phyloP scores from a whole-genome alignment of 805 yeast species.

The Metschnikowia shivogae region DNA sequence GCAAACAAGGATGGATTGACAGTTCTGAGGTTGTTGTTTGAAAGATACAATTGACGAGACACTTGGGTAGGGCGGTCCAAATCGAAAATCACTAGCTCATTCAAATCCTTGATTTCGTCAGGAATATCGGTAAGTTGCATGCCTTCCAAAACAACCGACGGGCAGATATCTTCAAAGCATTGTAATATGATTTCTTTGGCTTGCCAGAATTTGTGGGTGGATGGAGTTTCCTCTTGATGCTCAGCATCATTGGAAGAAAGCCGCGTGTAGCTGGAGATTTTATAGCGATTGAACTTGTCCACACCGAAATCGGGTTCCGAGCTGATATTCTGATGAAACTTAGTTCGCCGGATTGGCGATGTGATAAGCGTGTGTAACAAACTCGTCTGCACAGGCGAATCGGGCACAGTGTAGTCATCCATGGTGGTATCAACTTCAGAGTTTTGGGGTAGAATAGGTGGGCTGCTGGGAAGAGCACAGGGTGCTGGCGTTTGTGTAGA shows the following conservation, averaged over 20 bases:
- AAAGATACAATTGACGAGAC: conserved; percentile 46
- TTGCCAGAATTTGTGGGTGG: conserved; percentile 11
- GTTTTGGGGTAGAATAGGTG: conserved; percentile 33
- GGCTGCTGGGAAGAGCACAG: conserved; percentile 31
- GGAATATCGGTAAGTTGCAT: conserved; percentile 49
- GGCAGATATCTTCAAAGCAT: conserved; percentile 45
- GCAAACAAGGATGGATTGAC: conserved; percentile 50
- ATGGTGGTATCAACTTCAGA: conserved; percentile 32
- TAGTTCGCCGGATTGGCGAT: conserved; percentile 1
- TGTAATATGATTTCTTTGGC: conserved; percentile 42
- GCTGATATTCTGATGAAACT: conserved; percentile 14
- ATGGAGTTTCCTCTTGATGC: conserved; percentile 5
- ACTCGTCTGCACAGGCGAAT: conserved; percentile 21
- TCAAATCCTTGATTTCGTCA: conserved; percentile 54
- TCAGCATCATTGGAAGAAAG: conserved; percentile 35
- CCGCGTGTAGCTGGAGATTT: conserved; percentile 22
- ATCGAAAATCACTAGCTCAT: conserved; percentile 46
- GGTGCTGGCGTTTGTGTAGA: neutral
- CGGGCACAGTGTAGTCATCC: conserved; percentile 23
- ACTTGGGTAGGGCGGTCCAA: conserved; percentile 19
- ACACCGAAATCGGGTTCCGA: conserved; percentile 48
- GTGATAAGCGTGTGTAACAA: conserved; percentile 8
- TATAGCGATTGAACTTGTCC: conserved; percentile 44
- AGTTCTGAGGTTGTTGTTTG: conserved; percentile 45
- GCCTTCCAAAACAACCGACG: conserved; percentile 45